Conservation (phyloP, 106 monocot species). For the Dioscorea dumetorum region DNA sequence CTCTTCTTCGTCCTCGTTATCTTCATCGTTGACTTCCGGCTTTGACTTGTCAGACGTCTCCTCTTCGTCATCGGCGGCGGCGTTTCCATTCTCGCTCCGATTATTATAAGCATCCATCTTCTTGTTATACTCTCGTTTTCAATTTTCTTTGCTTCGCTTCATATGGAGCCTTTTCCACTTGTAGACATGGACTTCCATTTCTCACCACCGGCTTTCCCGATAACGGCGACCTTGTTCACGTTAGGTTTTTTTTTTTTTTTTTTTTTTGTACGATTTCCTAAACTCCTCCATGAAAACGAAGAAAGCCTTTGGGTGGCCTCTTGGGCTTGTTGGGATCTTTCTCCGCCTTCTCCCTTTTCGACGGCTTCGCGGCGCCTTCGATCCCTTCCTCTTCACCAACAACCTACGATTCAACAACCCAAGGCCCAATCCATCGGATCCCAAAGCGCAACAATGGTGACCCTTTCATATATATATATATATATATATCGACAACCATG, state of each 20-base stretch:
- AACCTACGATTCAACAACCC: conserved; percentile 29
- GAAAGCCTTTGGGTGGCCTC: conserved; percentile 40
- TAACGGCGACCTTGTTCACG: conserved; percentile 65
- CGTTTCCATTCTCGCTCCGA: too few species aligned
- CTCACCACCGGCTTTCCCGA: conserved; percentile 14
- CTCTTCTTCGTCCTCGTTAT: too few species aligned
- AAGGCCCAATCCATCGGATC: not conserved
- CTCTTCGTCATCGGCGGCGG: too few species aligned
- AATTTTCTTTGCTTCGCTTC: conserved; percentile 65
- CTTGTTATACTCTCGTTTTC: conserved; percentile 68
- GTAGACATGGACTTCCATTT: conserved; percentile 32
- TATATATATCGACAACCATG: too few species aligned
- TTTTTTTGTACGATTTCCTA: conserved; percentile 69
- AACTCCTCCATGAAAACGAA: conserved; percentile 77
- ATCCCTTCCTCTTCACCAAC: conserved; percentile 37
- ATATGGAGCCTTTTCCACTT: conserved; percentile 75
- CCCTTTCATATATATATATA: too few species aligned
- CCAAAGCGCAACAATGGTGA: too few species aligned
- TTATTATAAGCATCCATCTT: conserved; percentile 62
- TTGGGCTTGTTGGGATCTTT: conserved; percentile 51
- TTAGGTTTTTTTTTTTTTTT: conserved; percentile 82
- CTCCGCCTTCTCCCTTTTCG: conserved; percentile 24
- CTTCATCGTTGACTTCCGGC: too few species aligned
- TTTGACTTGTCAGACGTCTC: too few species aligned
- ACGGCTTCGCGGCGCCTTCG: conserved; percentile 9